phyloP scores from a whole-genome alignment of 2,329 filamentous ascomycete genomes.

The Monilinia fructigena region DNA sequence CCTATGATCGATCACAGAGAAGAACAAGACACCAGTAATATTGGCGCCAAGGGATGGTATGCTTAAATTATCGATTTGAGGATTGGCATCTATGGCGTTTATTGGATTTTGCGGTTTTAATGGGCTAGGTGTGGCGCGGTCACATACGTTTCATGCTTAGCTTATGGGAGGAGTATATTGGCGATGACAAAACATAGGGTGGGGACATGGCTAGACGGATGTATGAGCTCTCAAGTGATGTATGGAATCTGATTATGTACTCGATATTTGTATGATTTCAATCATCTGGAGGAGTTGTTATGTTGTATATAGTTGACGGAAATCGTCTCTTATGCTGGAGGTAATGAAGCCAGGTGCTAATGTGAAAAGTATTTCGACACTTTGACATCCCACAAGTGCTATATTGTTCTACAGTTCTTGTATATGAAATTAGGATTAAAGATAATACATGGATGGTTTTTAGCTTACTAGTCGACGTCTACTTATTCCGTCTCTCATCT shows the following conservation, averaged over 20 bases:
- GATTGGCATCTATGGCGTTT: neutral
- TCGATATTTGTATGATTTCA: neutral
- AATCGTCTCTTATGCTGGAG: neutral
- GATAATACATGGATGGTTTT: neutral
- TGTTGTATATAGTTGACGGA: neutral
- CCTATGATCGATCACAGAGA: slow-evolving; percentile 81
- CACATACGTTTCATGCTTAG: neutral
- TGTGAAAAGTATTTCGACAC: neutral
- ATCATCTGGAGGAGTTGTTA: neutral
- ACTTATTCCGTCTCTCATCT: neutral
- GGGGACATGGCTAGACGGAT: neutral
- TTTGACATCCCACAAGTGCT: neutral
- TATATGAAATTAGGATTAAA: neutral
- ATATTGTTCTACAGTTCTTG: neutral
- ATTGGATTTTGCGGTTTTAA: neutral
- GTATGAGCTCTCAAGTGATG: slow-evolving; percentile 1
- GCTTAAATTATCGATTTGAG: slow-evolving; percentile 27
- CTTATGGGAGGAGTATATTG: neutral
- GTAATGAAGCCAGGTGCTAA: neutral
- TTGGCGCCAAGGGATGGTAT: slow-evolving; percentile 39
- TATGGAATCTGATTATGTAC: neutral
- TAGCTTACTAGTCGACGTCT: neutral
- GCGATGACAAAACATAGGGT: neutral
- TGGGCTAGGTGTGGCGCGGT: neutral
- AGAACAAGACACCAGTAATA: slow-evolving; percentile 44